Evolutionary conservation across 2,329 filamentous ascomycete species (phyloP), one percentile per base, ranked within the genome.

Genomic region (Verticillium longisporum): DNA sequence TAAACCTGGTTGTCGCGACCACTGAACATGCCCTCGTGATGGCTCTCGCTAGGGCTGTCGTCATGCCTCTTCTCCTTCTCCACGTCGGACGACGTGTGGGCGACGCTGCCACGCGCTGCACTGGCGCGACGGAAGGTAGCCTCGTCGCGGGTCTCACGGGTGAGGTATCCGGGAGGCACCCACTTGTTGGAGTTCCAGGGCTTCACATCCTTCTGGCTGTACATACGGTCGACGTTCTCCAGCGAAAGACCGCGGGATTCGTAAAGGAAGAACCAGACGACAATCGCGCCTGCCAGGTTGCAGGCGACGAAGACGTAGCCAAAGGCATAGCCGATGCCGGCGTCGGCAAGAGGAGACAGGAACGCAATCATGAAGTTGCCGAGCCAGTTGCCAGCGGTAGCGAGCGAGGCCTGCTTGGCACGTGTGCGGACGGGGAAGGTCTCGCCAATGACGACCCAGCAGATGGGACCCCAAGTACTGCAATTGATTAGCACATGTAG

Each of bases 171-270:
- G 1, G 73, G 74, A 14, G 78, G 78, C 38, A 75, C 72, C 82
- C 82, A 89, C 64, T 79, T 75, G 62, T 75, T 71, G 67, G 83
- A 86, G 70, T 80, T 81, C 82, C 85, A 87, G 3, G 87, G 81
- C 71, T 82, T 83, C n/a, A 89, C 78, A 53, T 77, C 64, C 2
- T 66, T 73, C 21, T 86, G 74, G 56, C 87, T 80, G 70, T 91
- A 91, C 85, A 89, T 88, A 59, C 83, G 81, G 71, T 91, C 88
- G 61, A 91, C 84, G 66, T 89, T 85, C 74, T 91, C 88, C 18
- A 91, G 79, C 13, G 84, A 85, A 10, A 88, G 80, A 50, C 80
- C 83, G 63, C 84, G 81, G n/a, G 82, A 85, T 70, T 91, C 88
- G 71, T 84, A 87, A 60, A 90, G 80, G 73, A 88, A 89, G 76